Base-by-base conservation (phyloP, 495 filamentous ascomycete species). In the Cryomyces minteri region DNA sequence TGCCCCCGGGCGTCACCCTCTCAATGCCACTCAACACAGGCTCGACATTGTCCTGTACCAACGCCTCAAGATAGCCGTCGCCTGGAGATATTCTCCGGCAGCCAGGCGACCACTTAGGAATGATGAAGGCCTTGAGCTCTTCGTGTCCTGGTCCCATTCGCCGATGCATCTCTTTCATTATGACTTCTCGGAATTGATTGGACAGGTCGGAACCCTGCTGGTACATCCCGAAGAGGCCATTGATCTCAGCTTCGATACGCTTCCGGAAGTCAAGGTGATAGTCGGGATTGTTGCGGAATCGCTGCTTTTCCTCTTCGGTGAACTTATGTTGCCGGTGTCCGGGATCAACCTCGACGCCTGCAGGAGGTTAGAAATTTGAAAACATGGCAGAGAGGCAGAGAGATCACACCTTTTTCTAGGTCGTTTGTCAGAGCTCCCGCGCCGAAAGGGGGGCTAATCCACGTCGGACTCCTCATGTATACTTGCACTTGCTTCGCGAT, bases 181-280 rank as follows among this genome's bases (percentile, higher is more conserved):
- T 56, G 5, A 52, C 47, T 11, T 56, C 46, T 3, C 54, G 48
- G 48, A 56, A 54, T 33, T 43, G 42, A 28, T 58, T 49, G 5
- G 39, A 41, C 31, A 59, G 39, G n/a, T 59, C 54, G 12, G 48
- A 50, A 33, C 43, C 48, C 37, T 59, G 54, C 41, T 49, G 30
- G 45, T 54, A 63, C 54, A 61, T 59, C 11, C 50, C 54, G 39
- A 63, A 63, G n/a, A 56, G 37, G 39, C 54, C 50, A 41, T 61
- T 61, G 47, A 58, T 56, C 12, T 54, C 49, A 0, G 50, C 43
- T 45, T 62, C 61, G 14, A 60, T 57, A 39, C 41, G 40, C 47
- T 57, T 58, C 4, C 58, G 51, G 47, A 58, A 61, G 41, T 51
- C 43, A 28, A 63, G 53, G 29, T 54, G 51, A 25, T 60, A 53